Base-by-base conservation (phyloP, 305 asterid genomes). In the Solanum chacoense region DNA sequence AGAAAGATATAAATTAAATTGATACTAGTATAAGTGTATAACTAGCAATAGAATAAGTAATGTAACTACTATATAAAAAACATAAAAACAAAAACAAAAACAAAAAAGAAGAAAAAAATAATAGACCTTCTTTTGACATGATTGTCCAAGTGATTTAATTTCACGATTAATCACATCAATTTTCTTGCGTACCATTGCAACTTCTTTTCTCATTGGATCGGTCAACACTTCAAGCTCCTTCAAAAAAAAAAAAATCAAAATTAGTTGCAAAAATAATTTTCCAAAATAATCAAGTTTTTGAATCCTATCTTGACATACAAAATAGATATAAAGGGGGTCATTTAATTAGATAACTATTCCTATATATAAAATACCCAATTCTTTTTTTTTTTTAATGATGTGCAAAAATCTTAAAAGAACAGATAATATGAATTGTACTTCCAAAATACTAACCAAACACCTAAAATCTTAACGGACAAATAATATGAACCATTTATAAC, bases 141-240 rank as follows among this genome's bases (percentile, higher is more conserved):
- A 90, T 38, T 94, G 98, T 73, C 95, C 96, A 28, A 96, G 95
- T 35, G 96, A 93, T 90, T 96, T 96, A 81, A 96, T 93, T 75
- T 96, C 99, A 3, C 97, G 95, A 83, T 89, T 95, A 20, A 93
- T 95, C 11, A 93, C 12, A 89, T 96, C 99, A 69, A 96, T 90
- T 89, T 91, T 94, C 90, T 92, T 93, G 10, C 99, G 95, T 34
- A 95, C 97, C 34, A 88, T 92, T 26, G 93, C 92, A 31, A 96
- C 97, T 87, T 96, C 98, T 90, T 96, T 97, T 88, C 97, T 94
- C 96, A 93, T 93, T 67, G 99, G 98, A 91, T 96, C 99, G 11
- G 96, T 90, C 87, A 96, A 91, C 75, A 91, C 98, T 88, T 97
- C 98, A 67, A 97, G 94, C 89, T 96, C 99, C 99, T 96, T 88